Conservation (phyloP, 2,329 filamentous ascomycete species). For the Podosphaera leucotricha region DNA sequence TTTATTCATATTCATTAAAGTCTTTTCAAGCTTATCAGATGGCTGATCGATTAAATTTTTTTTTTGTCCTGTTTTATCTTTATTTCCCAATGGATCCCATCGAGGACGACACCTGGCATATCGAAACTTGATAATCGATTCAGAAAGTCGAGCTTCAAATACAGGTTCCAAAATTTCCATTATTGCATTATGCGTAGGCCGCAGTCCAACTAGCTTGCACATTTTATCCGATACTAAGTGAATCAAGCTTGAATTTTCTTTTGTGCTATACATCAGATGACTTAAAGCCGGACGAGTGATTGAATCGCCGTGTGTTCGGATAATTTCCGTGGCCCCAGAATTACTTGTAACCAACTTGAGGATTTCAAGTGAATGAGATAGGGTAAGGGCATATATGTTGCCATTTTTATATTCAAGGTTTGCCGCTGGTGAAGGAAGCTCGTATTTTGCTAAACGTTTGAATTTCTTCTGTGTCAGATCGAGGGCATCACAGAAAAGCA, state of each 20-base stretch:
- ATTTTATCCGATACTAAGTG: slow-evolving; percentile 15
- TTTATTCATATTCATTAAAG: slow-evolving; percentile 4
- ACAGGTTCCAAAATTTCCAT: slow-evolving; percentile 17
- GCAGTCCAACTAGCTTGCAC: slow-evolving; percentile 13
- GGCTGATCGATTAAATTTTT: neutral
- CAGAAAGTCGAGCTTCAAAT: slow-evolving; percentile 31
- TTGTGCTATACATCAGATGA: slow-evolving; percentile 5
- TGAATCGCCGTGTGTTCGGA: slow-evolving; percentile 13
- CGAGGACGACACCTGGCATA: slow-evolving; percentile 23
- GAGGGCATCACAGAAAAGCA: slow-evolving; percentile 31
- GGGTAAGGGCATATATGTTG: slow-evolving; percentile 26
- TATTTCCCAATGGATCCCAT: slow-evolving; percentile 11
- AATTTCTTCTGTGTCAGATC: slow-evolving; percentile 28
- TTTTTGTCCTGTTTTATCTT: neutral
- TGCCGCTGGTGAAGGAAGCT: slow-evolving; percentile 29
- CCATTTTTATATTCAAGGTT: slow-evolving; percentile 24
- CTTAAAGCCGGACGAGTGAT: slow-evolving; percentile 14
- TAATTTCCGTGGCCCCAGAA: slow-evolving; percentile 9
- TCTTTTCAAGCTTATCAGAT: neutral
- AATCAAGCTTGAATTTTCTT: slow-evolving; percentile 5
- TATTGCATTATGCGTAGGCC: slow-evolving; percentile 11
- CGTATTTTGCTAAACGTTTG: slow-evolving; percentile 21
- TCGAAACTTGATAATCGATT: slow-evolving; percentile 32
- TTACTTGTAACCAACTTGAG: slow-evolving; percentile 19
- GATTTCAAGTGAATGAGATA: slow-evolving; percentile 29